phyloP scores from a whole-genome alignment of 2,329 filamentous ascomycete species.

The Diaporthe destruens region DNA sequence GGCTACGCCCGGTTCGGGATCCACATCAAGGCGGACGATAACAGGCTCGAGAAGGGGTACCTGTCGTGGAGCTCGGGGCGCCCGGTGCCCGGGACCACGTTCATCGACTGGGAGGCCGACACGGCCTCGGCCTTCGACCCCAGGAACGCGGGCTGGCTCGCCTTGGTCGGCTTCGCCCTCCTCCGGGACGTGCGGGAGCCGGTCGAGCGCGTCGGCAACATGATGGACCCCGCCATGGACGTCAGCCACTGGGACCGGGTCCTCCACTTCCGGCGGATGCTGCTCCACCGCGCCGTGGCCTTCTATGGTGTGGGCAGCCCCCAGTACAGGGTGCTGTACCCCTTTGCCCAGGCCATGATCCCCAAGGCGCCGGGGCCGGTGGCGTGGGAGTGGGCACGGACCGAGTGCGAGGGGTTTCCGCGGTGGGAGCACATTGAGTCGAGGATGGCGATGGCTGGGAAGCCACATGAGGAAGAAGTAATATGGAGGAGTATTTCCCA shows the following conservation, averaged over 20 bases:
- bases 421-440: background rate
- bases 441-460: background rate
- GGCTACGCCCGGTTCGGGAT: background rate
- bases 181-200: constrained; percentile 20
- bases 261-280: background rate
- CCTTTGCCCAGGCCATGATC: background rate
- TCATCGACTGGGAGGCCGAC: background rate
- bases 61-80: background rate
- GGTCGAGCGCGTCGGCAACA: too few species aligned
- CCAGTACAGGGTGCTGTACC: background rate
- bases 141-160: rapidly evolving
- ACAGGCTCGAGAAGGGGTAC: rapidly evolving
- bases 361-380: too few species aligned
- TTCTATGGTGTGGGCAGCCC: constrained; percentile 4
- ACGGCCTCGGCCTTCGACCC: background rate
- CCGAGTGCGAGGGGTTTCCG: background rate
- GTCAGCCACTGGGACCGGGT: background rate
- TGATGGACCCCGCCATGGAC: rapidly evolving
- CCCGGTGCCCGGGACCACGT: too few species aligned
- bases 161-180: background rate
- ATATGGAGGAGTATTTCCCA: background rate
- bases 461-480: background rate
- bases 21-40: background rate
- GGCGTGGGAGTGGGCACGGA: too few species aligned
- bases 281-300: constrained; percentile 1